Conservation (phyloP, 2,329 filamentous ascomycete species). For the Colletotrichum abscissum region DNA sequence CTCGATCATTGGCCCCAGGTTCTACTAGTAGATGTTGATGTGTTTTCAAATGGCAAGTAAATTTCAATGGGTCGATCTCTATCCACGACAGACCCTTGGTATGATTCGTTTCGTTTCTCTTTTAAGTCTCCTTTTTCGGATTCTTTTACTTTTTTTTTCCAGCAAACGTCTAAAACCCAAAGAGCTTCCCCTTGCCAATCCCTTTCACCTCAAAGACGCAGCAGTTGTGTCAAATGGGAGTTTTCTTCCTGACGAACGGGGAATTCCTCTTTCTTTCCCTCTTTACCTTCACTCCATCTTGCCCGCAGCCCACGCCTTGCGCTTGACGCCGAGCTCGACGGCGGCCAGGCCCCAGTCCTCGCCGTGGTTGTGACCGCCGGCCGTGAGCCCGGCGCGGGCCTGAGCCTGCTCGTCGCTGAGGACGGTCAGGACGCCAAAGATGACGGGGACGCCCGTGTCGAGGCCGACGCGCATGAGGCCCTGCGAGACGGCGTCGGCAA, state of each 20-base stretch:
- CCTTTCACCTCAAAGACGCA: not conserved
- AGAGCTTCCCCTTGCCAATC: constrained; percentile 22
- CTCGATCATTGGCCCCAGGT: not conserved
- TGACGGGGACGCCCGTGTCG: constrained; percentile 87
- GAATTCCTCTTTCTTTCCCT: too few relatives aligned
- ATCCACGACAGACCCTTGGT: not conserved
- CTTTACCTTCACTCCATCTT: constrained; percentile 55
- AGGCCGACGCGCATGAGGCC: constrained; percentile 95
- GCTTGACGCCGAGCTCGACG: constrained; percentile 93
- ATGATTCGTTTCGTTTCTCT: not conserved
- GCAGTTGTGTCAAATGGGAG: too few relatives aligned
- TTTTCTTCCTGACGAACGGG: too few relatives aligned
- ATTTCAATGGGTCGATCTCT: not conserved
- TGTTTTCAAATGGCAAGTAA: not conserved
- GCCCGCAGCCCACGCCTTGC: constrained; percentile 83
- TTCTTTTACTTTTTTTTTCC: not conserved
- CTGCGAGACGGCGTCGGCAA: constrained; percentile 88
- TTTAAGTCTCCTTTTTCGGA: not conserved
- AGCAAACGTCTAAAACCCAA: not conserved
- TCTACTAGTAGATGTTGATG: not conserved
- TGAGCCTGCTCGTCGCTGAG: constrained; percentile 89
- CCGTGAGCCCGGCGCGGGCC: constrained; percentile 81
- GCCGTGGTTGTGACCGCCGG: constrained; percentile 86
- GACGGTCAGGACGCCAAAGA: constrained; percentile 93
- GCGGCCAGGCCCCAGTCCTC: constrained; percentile 96